Base-by-base conservation (phyloP, 495 filamentous ascomycete genomes). In the Clohesyomyces aquaticus region DNA sequence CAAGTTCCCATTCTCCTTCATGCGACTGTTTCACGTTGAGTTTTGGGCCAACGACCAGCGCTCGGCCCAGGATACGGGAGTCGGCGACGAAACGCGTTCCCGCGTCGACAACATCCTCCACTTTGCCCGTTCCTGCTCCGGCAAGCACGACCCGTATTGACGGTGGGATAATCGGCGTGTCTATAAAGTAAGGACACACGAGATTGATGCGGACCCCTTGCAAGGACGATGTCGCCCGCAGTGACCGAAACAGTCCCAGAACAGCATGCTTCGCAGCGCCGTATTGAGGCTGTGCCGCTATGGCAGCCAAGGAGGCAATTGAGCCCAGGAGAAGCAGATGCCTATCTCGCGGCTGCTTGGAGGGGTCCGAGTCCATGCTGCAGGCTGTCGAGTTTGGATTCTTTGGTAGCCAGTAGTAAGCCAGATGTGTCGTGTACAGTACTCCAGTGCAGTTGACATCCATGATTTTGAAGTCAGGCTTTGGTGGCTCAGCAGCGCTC, bases 161-260 rank as follows among this genome's bases (percentile, higher is more conserved):
- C 6, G 66, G 21, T 2, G 73, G 55, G 6, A 75, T 42, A 19
- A 90, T 74, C 2, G 84, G 82, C 16, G 87, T 89, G 51, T 87
- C 81, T 47, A 89, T 83, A 65, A 87, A 89, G 65, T 89, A 90
- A 3, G 87, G 87, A 57, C 75, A 79, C 14, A 90, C 55, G 43
- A 87, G 70, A 60, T 88, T 90, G 48, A 85, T 73, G 22, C 87
- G 73, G 6, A 90, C 72, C 1, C 82, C 83, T 26, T 74, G 60
- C 23, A 67, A 43, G 61, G 77, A 80, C 3, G 77, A 69, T 0
- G 79, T 79, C 3, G 77, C 64, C 4, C 87, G 73, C 18, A 89
- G 73, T 12, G 75, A 74, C 22, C 86, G 75, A 68, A 87, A 90
- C 51, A 88, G 76, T 0, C 86, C 87, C 23, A 88, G 75, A 1